Percentiles rank a stretch among this genome's conserved stretches.
Conservation (phyloP, 2,329 filamentous ascomycete genomes). For the Blastomyces silverae region DNA sequence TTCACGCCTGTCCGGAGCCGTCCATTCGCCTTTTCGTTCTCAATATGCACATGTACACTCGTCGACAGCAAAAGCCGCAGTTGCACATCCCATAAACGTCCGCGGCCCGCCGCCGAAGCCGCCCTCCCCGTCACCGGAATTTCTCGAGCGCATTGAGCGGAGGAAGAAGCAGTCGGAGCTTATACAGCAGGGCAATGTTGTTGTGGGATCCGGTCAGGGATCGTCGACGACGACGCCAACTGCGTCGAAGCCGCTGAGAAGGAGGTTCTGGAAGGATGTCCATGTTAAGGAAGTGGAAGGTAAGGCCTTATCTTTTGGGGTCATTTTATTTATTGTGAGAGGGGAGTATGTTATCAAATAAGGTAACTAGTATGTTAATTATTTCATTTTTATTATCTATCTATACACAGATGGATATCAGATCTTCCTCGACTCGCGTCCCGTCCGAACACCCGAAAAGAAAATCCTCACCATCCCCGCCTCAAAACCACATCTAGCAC, state of each 20-base stretch:
- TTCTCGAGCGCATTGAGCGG: conserved; percentile 44
- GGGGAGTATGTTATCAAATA: no score
- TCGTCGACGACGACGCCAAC: conserved; percentile 23
- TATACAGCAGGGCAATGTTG: conserved; percentile 42
- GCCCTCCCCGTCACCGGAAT: conserved; percentile 46
- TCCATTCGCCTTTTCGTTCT: conserved; percentile 6
- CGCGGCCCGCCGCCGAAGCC: conserved; percentile 55
- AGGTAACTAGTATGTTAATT: neutral
- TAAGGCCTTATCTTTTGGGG: conserved; percentile 30
- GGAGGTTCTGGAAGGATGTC: conserved; percentile 86
- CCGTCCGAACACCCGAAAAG: conserved; percentile 66
- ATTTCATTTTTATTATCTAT: neutral
- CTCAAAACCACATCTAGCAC: conserved; percentile 72
- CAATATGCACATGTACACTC: conserved; percentile 34
- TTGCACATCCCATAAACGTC: conserved; percentile 53
- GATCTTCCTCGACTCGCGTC: conserved; percentile 68
- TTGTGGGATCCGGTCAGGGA: conserved; percentile 36
- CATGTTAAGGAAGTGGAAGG: conserved; percentile 60
- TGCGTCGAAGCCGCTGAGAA: conserved; percentile 48
- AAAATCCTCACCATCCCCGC: conserved; percentile 68
- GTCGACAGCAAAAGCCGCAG: conserved; percentile 40
- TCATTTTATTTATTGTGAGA: neutral
- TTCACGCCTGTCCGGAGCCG: neutral
- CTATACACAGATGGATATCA: conserved; percentile 46
- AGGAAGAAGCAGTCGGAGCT: conserved; percentile 48